Evolutionary conservation across 2,329 filamentous ascomycete species (phyloP).

Genomic region (Neofusicoccum laricinum): DNA sequence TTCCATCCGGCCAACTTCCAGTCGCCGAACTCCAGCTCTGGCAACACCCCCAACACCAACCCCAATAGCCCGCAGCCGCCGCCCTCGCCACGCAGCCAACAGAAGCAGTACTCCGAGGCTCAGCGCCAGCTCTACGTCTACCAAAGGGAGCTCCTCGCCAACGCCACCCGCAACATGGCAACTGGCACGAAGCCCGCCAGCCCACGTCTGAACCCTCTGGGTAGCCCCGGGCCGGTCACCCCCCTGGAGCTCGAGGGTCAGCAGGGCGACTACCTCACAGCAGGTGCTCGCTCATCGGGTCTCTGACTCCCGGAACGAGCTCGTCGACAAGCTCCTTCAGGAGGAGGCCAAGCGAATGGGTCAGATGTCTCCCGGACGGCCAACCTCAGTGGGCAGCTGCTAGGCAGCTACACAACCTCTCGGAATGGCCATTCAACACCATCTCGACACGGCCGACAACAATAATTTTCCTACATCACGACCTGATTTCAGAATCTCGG

Average conservation of each 20-base stretch:
- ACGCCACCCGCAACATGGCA: constrained; percentile 18
- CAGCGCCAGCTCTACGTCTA: constrained; percentile 49
- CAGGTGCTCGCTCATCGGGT: constrained; percentile 33
- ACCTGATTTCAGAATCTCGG: background rate
- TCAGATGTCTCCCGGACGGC: constrained; percentile 22
- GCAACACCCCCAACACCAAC: constrained; percentile 36
- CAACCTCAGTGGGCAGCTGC: constrained; percentile 13
- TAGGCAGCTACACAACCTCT: background rate
- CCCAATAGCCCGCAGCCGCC: constrained; percentile 42
- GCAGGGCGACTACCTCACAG: constrained; percentile 46
- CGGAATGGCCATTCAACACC: background rate
- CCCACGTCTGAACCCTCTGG: constrained; percentile 48
- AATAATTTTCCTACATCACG: background rate
- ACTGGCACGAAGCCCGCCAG: constrained; percentile 40
- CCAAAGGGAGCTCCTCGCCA: constrained; percentile 44
- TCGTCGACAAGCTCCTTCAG: constrained; percentile 48
- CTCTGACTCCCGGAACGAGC: constrained; percentile 31
- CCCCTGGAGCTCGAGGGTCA: constrained; percentile 50
- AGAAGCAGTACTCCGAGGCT: constrained; percentile 46
- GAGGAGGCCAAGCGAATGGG: constrained; percentile 41
- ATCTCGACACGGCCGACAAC: background rate
- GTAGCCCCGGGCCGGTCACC: constrained; percentile 52
- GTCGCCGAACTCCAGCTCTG: constrained; percentile 36
- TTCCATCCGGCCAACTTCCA: constrained; percentile 54
- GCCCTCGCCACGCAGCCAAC: constrained; percentile 41